Base-by-base conservation (phyloP, 2,329 filamentous ascomycete species). In the Nemania sp. region DNA sequence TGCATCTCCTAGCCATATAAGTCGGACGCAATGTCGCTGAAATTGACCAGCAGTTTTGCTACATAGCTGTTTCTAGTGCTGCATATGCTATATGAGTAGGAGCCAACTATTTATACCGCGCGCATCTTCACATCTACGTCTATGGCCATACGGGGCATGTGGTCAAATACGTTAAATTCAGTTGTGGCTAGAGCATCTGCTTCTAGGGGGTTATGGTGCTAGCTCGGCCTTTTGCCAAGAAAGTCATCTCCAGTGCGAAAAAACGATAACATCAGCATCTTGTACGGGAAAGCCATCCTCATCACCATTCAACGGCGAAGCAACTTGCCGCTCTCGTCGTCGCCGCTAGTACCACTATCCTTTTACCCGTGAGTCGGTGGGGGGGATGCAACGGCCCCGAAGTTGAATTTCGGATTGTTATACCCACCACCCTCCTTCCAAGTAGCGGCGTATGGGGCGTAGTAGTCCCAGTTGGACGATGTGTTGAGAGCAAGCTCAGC, bases 371-470 rank as follows among this genome's bases (percentile, higher is more conserved):
- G 71, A 5, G 66, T 68, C 4, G 71, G 68, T 6, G 71, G 71
- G 29, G 70, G 68, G 17, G 45, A 62, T 2, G 63, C 65, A 2
- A 72, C 65, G 3, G 65, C 64, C 35, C 62, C 59, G 48, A 70
- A 65, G 56, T 72, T 62, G 54, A 72, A 72, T 37, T 71, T 57
- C 1, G 71, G 71, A 46, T 72, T 72, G 45, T 70, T 62, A 40
- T 72, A 72, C 1, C 71, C 71, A 4, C 71, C 71, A 1, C 70
- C 70, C 55, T 70, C 68, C 57, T 71, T 72, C 71, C 71, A 72
- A 18, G 67, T 69, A 3, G 69, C 62, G 3, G 67, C 69, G 25
- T 69, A 65, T 1, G 69, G 62, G 6, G 71, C 71, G 34, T 72
- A 72, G 54, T 68, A 61, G 21, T 71, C 67, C 71, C 71, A 72